These are phyloP conservation scores for Coemansia sp. DNA, from an alignment of 192 early-diverging fungal genomes.

Conservation along the genomic window DNA sequence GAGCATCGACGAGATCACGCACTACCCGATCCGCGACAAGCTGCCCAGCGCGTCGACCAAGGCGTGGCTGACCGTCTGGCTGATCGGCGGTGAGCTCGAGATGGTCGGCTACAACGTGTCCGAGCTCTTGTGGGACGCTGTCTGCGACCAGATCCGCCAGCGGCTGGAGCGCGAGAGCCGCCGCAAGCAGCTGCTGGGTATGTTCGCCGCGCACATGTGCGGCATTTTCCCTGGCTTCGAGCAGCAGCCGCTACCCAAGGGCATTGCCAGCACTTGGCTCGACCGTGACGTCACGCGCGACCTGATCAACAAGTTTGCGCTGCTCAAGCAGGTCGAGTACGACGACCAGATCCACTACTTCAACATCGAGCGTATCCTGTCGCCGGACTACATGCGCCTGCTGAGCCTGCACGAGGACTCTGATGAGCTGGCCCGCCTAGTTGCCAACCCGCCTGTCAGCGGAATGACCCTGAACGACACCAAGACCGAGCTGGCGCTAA, in stretches of 20 bases:
- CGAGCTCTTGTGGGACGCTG: conserved; percentile 38
- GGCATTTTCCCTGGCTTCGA: conserved; percentile 56
- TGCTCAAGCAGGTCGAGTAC: conserved; percentile 35
- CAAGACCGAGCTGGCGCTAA: conserved; percentile 46
- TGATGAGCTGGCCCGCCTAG: conserved; percentile 23
- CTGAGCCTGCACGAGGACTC: conserved; percentile 38
- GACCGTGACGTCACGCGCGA: conserved; percentile 54
- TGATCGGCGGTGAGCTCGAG: conserved; percentile 56
- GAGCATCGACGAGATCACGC: conserved; percentile 31
- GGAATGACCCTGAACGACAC: conserved; percentile 54
- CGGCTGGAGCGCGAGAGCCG: conserved; percentile 54
- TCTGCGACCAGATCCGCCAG: conserved; percentile 53
- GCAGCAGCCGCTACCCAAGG: conserved; percentile 41
- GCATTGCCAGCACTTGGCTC: conserved; percentile 49
- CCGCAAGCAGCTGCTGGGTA: conserved; percentile 52
- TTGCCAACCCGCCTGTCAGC: conserved; percentile 35
- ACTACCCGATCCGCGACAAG: conserved; percentile 29
- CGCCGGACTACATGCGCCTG: conserved; percentile 30
- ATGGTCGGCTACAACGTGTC: conserved; percentile 58
- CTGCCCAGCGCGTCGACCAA: conserved; percentile 19
- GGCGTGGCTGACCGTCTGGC: conserved; percentile 50
- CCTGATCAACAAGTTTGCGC: conserved; percentile 55
- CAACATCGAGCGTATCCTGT: conserved; percentile 46
- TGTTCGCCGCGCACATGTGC: conserved; percentile 55
- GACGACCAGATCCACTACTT: conserved; percentile 58